Conservation (phyloP, 2,329 filamentous ascomycete genomes). For the Fusarium sublunatum region DNA sequence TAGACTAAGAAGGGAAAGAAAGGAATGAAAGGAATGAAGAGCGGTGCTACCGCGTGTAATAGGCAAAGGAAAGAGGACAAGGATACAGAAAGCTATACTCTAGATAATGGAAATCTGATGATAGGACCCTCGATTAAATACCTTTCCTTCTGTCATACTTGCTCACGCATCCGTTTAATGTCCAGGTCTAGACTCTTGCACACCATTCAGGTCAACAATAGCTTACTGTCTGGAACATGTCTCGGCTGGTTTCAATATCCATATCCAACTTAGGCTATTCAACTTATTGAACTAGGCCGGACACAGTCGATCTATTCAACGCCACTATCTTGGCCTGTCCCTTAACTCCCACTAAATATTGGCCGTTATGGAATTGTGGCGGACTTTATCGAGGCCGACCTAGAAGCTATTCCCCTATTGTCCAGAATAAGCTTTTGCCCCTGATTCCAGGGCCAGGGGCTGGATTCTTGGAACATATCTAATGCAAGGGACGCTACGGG, state of each 20-base stretch:
- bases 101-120: not conserved
- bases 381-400: not conserved
- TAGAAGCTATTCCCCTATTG: conserved; percentile 3
- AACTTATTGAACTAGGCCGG: conserved; percentile 2
- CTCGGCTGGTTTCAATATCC: conserved; percentile 8
- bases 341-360: not conserved
- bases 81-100: not conserved
- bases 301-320: conserved; percentile 7
- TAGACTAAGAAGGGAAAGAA: not conserved
- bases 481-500: conserved; percentile 10
- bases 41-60: conserved; percentile 19
- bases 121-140: conserved; percentile 2
- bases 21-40: conserved; percentile 4
- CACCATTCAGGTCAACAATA: conserved; percentile 8
- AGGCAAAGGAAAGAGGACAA: conserved; percentile 5
- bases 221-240: conserved; percentile 18
- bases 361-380: conserved; percentile 31
- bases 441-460: conserved; percentile 25
- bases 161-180: conserved; percentile 13
- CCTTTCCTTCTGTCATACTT: not conserved
- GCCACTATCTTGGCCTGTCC: conserved; percentile 7
- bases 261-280: not conserved
- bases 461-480: not conserved
- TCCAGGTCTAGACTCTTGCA: conserved; percentile 20
- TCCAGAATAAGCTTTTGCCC: conserved; percentile 22